These are phyloP conservation scores for Hemisphaericaspora subhashii DNA, from an alignment of 1,139 yeast genomes.

Conservation along the genomic window DNA sequence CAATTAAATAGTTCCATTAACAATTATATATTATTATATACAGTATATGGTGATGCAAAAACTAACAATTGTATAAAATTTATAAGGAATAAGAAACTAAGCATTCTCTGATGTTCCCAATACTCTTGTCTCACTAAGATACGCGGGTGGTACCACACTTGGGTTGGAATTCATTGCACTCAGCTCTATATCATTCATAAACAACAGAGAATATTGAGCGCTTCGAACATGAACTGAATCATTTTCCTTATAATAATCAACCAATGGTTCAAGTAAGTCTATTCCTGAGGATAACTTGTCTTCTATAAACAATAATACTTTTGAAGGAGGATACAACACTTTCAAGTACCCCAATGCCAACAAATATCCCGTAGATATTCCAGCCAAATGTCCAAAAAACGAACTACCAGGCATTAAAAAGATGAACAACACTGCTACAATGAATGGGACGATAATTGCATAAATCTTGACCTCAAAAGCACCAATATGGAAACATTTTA, in stretches of 20 bases:
- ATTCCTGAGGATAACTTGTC: slow-evolving; percentile 50
- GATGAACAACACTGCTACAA: slow-evolving; percentile 49
- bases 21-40: no score
- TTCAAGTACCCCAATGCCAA: slow-evolving; percentile 60
- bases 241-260: slow-evolving; percentile 56
- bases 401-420: slow-evolving; percentile 56
- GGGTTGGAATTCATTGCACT: background rate
- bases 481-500: slow-evolving; percentile 21
- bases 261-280: slow-evolving; percentile 50
- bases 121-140: slow-evolving; percentile 12
- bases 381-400: slow-evolving; percentile 67
- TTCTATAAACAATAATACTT: slow-evolving; percentile 68
- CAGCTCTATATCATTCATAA: slow-evolving; percentile 26
- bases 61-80: no score
- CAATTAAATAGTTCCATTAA: no score
- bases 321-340: slow-evolving; percentile 64
- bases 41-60: no score
- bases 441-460: slow-evolving; percentile 60
- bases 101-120: slow-evolving; percentile 9
- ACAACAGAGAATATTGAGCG: slow-evolving; percentile 37
- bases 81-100: no score
- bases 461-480: slow-evolving; percentile 46
- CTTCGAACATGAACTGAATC: slow-evolving; percentile 49
- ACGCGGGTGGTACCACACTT: background rate
- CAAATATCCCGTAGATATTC: slow-evolving; percentile 41